Evolutionary conservation across 176 grass and related monocot species (phyloP).

Genomic region (Areca catechu): DNA sequence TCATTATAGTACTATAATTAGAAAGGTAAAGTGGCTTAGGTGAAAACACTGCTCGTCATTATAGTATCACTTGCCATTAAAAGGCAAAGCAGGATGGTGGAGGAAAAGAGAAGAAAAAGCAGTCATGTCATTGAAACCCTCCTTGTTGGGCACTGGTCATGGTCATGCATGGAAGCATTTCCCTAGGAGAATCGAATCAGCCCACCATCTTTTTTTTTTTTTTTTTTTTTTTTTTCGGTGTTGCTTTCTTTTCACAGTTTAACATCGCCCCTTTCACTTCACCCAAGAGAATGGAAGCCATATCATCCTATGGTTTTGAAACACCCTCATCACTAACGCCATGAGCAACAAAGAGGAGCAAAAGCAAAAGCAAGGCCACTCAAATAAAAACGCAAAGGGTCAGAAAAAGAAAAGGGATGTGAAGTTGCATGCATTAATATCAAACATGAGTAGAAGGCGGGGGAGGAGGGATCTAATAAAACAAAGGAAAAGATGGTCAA

Average conservation of each 20-base stretch:
- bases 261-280: constrained; percentile 51
- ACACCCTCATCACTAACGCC: background rate
- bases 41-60: too few relatives aligned
- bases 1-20: too few relatives aligned
- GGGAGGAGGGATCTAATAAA: constrained; percentile 11
- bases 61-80: too few relatives aligned
- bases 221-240: too few relatives aligned
- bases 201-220: constrained; percentile 3
- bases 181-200: constrained; percentile 78
- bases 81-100: too few relatives aligned
- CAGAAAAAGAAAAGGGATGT: constrained; percentile 40
- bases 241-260: constrained; percentile 13
- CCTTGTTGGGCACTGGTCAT: background rate
- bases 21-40: too few relatives aligned
- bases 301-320: constrained; percentile 64
- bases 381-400: constrained; percentile 43
- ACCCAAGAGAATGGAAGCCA: constrained; percentile 2
- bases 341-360: background rate
- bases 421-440: background rate
- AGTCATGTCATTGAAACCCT: too few relatives aligned
- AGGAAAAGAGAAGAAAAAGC: too few relatives aligned
- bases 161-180: constrained; percentile 66
- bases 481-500: constrained; percentile 12
- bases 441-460: constrained; percentile 1
- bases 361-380: constrained; percentile 33